phyloP scores from a whole-genome alignment of 495 filamentous ascomycete genomes.

The Hypoxylon trugodes region DNA sequence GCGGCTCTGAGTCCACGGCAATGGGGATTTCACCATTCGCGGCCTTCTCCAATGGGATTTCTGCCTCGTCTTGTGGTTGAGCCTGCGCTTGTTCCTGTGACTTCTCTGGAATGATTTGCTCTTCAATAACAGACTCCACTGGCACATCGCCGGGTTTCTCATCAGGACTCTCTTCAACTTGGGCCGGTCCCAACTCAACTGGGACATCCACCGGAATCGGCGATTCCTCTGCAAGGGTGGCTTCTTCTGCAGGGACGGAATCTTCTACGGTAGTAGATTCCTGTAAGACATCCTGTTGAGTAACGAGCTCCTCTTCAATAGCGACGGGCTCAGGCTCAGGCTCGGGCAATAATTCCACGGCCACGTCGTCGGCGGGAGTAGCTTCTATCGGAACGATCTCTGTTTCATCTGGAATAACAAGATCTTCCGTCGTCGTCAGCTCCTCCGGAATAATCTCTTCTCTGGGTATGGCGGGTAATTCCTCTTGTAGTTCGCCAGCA shows the following conservation, averaged over 20 bases:
- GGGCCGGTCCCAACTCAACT: not conserved
- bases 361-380: too few relatives aligned
- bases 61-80: not conserved
- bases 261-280: not conserved
- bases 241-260: not conserved
- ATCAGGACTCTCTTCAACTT: slow-evolving; percentile 6
- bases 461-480: too few relatives aligned
- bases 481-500: too few relatives aligned
- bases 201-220: not conserved
- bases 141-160: not conserved
- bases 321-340: not conserved
- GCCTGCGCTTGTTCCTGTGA: not conserved
- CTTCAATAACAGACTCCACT: not conserved
- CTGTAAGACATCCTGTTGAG: not conserved
- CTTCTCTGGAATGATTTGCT: not conserved
- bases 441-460: too few relatives aligned
- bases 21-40: not conserved
- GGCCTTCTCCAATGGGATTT: not conserved
- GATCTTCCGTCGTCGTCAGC: too few relatives aligned
- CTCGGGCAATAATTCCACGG: not conserved
- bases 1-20: not conserved
- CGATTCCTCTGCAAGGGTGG: slow-evolving; percentile 2
- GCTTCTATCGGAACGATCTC: too few relatives aligned
- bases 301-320: not conserved
- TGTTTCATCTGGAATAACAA: too few relatives aligned